phyloP scores from a whole-genome alignment of 73 alveolate genomes.

The Uronychia setigera region DNA sequence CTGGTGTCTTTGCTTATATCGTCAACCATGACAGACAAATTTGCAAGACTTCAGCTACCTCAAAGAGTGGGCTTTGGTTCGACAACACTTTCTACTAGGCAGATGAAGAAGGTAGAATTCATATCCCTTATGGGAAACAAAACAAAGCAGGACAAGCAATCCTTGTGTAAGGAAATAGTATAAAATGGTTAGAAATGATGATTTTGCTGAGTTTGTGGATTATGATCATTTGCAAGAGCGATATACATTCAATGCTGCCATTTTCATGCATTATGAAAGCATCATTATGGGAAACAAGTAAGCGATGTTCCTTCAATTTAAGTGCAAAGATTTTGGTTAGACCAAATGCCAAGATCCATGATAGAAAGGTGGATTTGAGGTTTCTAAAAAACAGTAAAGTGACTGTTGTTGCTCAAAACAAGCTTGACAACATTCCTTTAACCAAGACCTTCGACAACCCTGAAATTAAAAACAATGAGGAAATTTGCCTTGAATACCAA shows the following conservation, averaged over 20 bases:
- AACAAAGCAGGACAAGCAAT: conserved; percentile 8
- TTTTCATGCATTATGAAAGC: conserved; percentile 30
- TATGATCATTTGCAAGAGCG: conserved; percentile 14
- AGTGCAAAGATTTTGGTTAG: conserved; percentile 41
- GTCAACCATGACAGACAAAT: conserved; percentile 66
- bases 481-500: conserved; percentile 15
- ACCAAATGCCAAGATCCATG: conserved; percentile 49
- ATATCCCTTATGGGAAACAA: conserved; percentile 62
- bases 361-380: conserved; percentile 18
- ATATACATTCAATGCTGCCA: background rate
- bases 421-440: conserved; percentile 26
- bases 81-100: conserved; percentile 8
- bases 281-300: conserved; percentile 57
- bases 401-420: conserved; percentile 33
- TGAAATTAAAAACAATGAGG: background rate
- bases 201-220: conserved; percentile 27
- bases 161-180: background rate
- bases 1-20: conserved; percentile 65
- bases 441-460: conserved; percentile 24
- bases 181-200: conserved; percentile 1
- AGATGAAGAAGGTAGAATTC: conserved; percentile 26
- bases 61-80: conserved; percentile 11
- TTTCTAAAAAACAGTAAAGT: conserved; percentile 48
- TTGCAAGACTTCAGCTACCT: background rate
- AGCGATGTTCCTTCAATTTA: background rate